These are phyloP conservation scores for Trichophyton benhamiae DNA, from an alignment of 2,329 filamentous ascomycete genomes.

Conservation along the genomic window DNA sequence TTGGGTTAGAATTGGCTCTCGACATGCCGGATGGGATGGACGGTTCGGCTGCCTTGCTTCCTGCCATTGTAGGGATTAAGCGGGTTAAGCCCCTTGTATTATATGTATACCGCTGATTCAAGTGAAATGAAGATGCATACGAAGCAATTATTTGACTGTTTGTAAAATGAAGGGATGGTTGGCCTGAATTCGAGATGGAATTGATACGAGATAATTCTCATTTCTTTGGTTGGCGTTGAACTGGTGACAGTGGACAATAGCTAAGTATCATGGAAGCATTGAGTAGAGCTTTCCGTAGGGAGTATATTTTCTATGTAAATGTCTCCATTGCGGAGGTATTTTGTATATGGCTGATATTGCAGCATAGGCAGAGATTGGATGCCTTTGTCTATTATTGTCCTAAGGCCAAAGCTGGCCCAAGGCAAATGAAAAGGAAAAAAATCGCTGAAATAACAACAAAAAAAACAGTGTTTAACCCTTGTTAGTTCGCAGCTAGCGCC, in stretches of 20 bases:
- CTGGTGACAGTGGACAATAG: no score
- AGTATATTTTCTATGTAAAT: not conserved
- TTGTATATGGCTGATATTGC: constrained; percentile 1
- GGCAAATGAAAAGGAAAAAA: not conserved
- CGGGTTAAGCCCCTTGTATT: not conserved
- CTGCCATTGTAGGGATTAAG: not conserved
- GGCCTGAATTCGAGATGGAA: not conserved
- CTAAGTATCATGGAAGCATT: no score
- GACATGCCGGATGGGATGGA: not conserved
- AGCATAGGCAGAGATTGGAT: constrained; percentile 1
- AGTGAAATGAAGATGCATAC: not conserved
- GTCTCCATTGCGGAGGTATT: not conserved
- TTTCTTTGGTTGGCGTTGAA: no score
- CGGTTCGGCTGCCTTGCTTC: not conserved
- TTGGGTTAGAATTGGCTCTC: not conserved
- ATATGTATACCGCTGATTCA: not conserved
- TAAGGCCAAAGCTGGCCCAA: not conserved
- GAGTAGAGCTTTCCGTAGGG: no score
- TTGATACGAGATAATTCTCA: not conserved
- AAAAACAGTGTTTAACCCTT: constrained; percentile 10
- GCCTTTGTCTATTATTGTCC: not conserved
- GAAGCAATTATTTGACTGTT: not conserved
- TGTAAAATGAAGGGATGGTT: not conserved
- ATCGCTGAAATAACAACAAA: not conserved
- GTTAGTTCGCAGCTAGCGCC: constrained; percentile 13